Percentiles rank a stretch among this genome's conserved stretches.
Evolutionary conservation across 768 basidiomycete genomes (phyloP).

Genomic region (Leccinellum albellum): DNA sequence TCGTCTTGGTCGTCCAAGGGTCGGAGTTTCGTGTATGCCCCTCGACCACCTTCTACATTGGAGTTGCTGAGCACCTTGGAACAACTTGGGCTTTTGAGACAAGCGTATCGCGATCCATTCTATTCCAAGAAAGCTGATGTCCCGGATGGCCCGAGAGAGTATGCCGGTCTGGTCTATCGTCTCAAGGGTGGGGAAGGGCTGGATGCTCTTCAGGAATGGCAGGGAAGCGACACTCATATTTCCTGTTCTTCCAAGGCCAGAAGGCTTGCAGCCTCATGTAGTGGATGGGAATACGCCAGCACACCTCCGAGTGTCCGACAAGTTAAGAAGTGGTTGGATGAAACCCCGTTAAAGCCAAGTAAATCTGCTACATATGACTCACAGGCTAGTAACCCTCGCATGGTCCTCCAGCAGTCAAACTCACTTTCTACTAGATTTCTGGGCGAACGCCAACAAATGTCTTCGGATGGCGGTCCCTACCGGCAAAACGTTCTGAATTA

Average conservation of each 20-base stretch:
- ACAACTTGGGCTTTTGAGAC: constrained; percentile 46
- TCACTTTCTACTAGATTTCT: constrained; percentile 46
- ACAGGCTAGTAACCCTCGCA: constrained; percentile 40
- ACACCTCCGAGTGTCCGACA: constrained; percentile 60
- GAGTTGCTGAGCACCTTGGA: constrained; percentile 45
- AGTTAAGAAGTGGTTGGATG: constrained; percentile 51
- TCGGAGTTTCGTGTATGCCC: constrained; percentile 41
- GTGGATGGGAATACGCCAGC: constrained; percentile 81
- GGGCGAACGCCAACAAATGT: constrained; percentile 76
- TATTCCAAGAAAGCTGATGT: constrained; percentile 74
- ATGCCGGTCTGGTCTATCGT: constrained; percentile 72
- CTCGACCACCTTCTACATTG: constrained; percentile 47
- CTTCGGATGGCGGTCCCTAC: constrained; percentile 61
- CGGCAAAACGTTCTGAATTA: constrained; percentile 37
- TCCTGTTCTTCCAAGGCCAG: not conserved
- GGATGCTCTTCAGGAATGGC: constrained; percentile 59
- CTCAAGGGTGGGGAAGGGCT: constrained; percentile 65
- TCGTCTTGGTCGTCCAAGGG: not conserved
- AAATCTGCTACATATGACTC: constrained; percentile 36
- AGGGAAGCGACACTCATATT: constrained; percentile 10
- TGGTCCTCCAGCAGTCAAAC: not conserved
- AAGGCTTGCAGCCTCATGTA: constrained; percentile 30
- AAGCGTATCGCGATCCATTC: constrained; percentile 72
- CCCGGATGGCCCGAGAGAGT: constrained; percentile 66
- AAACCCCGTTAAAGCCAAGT: constrained; percentile 14